Base-by-base conservation (phyloP, 352 stramenopile species). In the Lagenidium giganteum region DNA sequence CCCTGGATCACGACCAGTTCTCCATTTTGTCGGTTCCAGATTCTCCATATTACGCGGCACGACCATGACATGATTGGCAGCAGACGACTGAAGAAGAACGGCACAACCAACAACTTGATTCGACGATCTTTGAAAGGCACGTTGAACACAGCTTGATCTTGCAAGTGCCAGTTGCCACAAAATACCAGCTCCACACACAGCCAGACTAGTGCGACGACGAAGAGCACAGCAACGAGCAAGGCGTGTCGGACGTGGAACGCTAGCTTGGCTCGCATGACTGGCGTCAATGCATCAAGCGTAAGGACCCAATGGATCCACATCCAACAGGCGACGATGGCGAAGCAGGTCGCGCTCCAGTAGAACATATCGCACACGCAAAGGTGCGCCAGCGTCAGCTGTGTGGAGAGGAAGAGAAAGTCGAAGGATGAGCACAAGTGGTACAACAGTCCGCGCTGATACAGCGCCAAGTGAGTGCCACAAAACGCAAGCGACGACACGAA, bases 231-330 rank as follows among this genome's bases (percentile, higher is more conserved):
- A 3, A 59, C 37, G 0, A 61, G 26, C 8, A 33, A 26, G 3
- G 54, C 5, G 4, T 43, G 16, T 25, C 31, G 32, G 12, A 25
- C 17, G 5, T 18, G 13, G 28, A 52, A 61, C 5, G 32, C 35
- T 5, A 64, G 32, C 2, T 27, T 30, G 14, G 5, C 28, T 5
- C 45, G 16, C 33, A 59, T 21, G 6, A 45, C 18, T 2, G 55
- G 49, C 8, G 51, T 59, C 3, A 61, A 25, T 7, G 54, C 53
- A 25, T 64, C 58, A 3, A 47, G 22, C 0, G 41, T 41, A 2
- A 64, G 9, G 9, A 64, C 43, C 12, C 39, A 57, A 33, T 56
- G 54, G 16, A 48, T 47, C 58, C 58, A 64, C 1, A 57, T 28
- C 58, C 53, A 64, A 5, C 22, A 47, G 12, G 36, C 41, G 3